A percentile compares a stretch with the other conserved stretches of the same genome.
These are phyloP conservation scores for Plasmodium coatneyi DNA, from an alignment of 169 alveolate species.

Conservation along the genomic window DNA sequence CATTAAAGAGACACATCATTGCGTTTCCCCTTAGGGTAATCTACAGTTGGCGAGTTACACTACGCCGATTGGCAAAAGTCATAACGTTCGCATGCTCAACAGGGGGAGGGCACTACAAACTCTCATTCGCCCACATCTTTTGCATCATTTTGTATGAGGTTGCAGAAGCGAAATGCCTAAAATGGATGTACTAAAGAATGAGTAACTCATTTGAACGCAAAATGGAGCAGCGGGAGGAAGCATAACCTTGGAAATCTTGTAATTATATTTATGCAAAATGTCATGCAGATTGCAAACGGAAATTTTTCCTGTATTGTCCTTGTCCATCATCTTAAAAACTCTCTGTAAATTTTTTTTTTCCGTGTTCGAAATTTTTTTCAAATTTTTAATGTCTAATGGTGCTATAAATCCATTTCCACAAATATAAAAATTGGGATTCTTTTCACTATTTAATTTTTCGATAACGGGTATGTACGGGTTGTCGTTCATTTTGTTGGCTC, in stretches of 20 bases:
- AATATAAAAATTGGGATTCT: slow-evolving; percentile 66
- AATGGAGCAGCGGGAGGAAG: background rate
- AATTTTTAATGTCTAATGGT: slow-evolving; percentile 69
- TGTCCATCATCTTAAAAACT: slow-evolving; percentile 71
- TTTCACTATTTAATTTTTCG: slow-evolving; percentile 63
- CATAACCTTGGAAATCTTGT: slow-evolving; percentile 73
- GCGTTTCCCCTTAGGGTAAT: background rate
- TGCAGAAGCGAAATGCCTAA: background rate
- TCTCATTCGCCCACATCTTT: background rate
- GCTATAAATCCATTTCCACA: slow-evolving; percentile 76
- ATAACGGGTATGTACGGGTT: slow-evolving; percentile 71
- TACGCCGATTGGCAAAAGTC: background rate
- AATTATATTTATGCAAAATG: slow-evolving; percentile 46
- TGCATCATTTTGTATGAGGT: slow-evolving; percentile 1
- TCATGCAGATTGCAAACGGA: slow-evolving; percentile 68
- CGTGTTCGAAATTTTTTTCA: slow-evolving; percentile 61
- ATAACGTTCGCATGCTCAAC: background rate
- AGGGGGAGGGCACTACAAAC: background rate
- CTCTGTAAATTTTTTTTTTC: slow-evolving; percentile 66
- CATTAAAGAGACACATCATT: background rate
- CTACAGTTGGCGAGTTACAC: background rate
- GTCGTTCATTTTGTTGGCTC: slow-evolving; percentile 52
- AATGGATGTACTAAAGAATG: background rate
- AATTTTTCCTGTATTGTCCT: slow-evolving; percentile 72
- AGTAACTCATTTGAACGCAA: background rate